phyloP scores from a whole-genome alignment of 2,329 filamentous ascomycete genomes.

The Talaromyces funiculosus region DNA sequence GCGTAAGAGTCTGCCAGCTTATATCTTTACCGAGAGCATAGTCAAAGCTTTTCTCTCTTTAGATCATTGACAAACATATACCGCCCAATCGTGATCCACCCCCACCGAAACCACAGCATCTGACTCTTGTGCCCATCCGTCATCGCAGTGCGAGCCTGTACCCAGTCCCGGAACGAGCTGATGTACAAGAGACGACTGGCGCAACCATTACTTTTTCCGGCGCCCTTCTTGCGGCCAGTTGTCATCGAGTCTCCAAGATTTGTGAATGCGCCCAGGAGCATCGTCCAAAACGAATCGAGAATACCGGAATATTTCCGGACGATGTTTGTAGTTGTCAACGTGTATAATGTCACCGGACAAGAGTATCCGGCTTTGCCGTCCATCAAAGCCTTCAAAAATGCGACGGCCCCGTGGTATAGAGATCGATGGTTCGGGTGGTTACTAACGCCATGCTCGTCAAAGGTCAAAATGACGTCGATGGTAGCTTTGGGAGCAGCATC shows the following conservation, averaged over 20 bases:
- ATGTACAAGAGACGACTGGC: slow-evolving; percentile 61
- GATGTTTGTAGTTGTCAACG: slow-evolving; percentile 66
- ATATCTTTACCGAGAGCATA: not conserved
- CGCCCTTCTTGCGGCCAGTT: slow-evolving; percentile 22
- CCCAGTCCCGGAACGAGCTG: slow-evolving; percentile 58
- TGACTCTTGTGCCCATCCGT: slow-evolving; percentile 84
- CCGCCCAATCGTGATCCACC: slow-evolving; percentile 83
- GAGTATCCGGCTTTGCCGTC: slow-evolving; percentile 58
- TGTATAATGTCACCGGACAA: slow-evolving; percentile 78
- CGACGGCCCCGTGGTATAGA: slow-evolving; percentile 71
- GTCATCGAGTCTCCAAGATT: slow-evolving; percentile 20
- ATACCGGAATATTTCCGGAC: slow-evolving; percentile 75
- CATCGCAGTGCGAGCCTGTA: slow-evolving; percentile 78
- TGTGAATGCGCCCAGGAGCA: slow-evolving; percentile 51
- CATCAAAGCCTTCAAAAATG: slow-evolving; percentile 65
- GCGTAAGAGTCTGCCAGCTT: not conserved
- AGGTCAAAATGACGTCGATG: slow-evolving; percentile 84
- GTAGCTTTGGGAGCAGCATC: slow-evolving; percentile 46
- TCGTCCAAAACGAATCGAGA: slow-evolving; percentile 67
- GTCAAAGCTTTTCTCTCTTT: slow-evolving; percentile 50
- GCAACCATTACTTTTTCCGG: slow-evolving; percentile 49
- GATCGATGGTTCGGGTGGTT: slow-evolving; percentile 91
- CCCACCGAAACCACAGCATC: slow-evolving; percentile 98
- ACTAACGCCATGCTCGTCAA: slow-evolving; percentile 76
- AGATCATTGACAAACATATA: slow-evolving; percentile 97